A percentile compares a stretch with the other conserved stretches of the same genome.
phyloP scores from a whole-genome alignment of 805 yeast genomes.

The Yarrowia yakushimensis region DNA sequence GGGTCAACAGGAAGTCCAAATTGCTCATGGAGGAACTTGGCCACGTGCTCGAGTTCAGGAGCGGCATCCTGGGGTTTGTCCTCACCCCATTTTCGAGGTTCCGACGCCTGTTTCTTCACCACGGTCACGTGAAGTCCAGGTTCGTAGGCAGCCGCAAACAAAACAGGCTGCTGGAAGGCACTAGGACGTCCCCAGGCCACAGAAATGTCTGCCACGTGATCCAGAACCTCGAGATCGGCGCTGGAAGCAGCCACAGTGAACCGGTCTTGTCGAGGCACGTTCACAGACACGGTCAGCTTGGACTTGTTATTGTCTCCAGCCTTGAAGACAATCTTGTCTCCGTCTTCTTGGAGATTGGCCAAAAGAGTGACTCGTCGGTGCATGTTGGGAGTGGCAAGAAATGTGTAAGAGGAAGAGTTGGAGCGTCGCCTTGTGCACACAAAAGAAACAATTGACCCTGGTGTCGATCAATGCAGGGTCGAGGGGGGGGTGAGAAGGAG shows the following conservation, averaged over 20 bases:
- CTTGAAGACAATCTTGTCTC: constrained; percentile 1
- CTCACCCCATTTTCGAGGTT: constrained; percentile 19
- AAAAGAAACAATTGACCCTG: constrained; percentile 8
- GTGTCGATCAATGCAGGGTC: constrained; percentile 22
- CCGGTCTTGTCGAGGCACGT: constrained; percentile 19
- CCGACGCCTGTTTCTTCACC: constrained; percentile 1
- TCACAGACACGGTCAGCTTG: constrained; percentile 10
- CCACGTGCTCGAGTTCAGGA: not conserved
- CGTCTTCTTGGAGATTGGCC: not conserved
- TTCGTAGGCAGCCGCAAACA: constrained; percentile 8
- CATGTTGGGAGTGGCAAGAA: not conserved
- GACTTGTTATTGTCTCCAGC: constrained; percentile 9
- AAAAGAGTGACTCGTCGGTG: constrained; percentile 1
- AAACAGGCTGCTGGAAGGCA: not conserved
- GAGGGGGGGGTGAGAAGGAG: too few relatives aligned
- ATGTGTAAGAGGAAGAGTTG: not conserved
- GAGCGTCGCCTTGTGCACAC: too few relatives aligned
- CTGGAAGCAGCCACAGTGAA: not conserved
- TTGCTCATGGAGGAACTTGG: constrained; percentile 2
- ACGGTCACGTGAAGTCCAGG: constrained; percentile 14
- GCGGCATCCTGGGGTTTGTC: not conserved
- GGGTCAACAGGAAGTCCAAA: not conserved
- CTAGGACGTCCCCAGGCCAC: constrained; percentile 6
- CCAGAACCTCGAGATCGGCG: not conserved
- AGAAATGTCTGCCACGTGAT: constrained; percentile 17